phyloP scores from a whole-genome alignment of 2,329 filamentous ascomycete species.

The Ascochyta rabiei region DNA sequence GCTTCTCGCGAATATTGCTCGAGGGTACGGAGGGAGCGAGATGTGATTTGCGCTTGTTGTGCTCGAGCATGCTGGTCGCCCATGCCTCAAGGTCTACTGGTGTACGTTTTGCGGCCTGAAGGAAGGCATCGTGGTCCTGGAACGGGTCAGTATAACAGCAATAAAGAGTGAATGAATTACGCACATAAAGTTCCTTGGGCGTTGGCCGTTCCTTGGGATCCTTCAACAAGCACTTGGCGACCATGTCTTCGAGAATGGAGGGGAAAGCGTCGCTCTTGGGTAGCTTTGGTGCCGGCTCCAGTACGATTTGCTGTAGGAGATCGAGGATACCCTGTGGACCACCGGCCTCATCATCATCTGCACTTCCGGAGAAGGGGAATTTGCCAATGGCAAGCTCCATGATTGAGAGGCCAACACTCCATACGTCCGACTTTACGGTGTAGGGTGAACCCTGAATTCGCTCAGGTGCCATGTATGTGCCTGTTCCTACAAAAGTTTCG shows the following conservation, averaged over 20 bases:
- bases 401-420: slow-evolving; percentile 93
- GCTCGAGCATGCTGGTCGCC: slow-evolving; percentile 92
- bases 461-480: slow-evolving; percentile 99
- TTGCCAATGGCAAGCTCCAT: slow-evolving; percentile 98
- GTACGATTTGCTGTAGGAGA: slow-evolving; percentile 94
- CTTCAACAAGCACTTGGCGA: slow-evolving; percentile 93
- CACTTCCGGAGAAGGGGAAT: slow-evolving; percentile 91
- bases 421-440: slow-evolving; percentile 97
- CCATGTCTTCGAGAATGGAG: slow-evolving; percentile 92
- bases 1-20: slow-evolving; percentile 53
- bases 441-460: slow-evolving; percentile 96
- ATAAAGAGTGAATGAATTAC: slow-evolving; percentile 41
- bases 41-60: slow-evolving; percentile 94
- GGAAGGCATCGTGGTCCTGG: slow-evolving; percentile 89
- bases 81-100: slow-evolving; percentile 92
- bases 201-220: slow-evolving; percentile 87
- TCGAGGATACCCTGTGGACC: slow-evolving; percentile 93
- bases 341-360: slow-evolving; percentile 69
- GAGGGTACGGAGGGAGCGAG: slow-evolving; percentile 80
- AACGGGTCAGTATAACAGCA: slow-evolving; percentile 19
- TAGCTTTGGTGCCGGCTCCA: slow-evolving; percentile 89
- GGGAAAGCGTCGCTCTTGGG: slow-evolving; percentile 98
- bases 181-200: slow-evolving; percentile 88
- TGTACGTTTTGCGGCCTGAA: slow-evolving; percentile 94
- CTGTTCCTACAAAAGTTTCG: slow-evolving; percentile 97